phyloP scores from a whole-genome alignment of 2,329 filamentous ascomycete genomes.

The Elsinoe australis region DNA sequence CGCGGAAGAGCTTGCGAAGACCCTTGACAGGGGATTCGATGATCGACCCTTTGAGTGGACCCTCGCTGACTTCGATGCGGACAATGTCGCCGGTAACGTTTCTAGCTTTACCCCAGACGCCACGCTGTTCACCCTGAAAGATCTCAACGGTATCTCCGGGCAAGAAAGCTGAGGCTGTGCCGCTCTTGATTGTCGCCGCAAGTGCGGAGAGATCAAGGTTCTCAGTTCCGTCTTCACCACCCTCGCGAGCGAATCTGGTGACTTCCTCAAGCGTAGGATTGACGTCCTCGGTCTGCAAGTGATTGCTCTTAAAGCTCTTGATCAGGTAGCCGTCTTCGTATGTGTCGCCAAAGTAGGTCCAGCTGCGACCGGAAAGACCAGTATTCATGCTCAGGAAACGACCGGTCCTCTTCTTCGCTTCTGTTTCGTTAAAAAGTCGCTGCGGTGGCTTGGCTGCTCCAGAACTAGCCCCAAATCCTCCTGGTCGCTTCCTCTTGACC shows the following conservation, averaged over 20 bases:
- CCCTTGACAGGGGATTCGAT: conserved; percentile 92
- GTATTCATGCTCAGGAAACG: conserved; percentile 50
- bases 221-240: conserved; percentile 83
- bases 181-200: conserved; percentile 80
- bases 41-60: conserved; percentile 69
- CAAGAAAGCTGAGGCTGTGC: conserved; percentile 73
- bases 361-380: conserved; percentile 57
- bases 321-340: conserved; percentile 90
- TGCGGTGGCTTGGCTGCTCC: conserved; percentile 67
- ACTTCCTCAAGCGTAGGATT: conserved; percentile 92
- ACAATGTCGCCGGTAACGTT: conserved; percentile 89
- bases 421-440: conserved; percentile 83
- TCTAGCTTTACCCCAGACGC: conserved; percentile 75
- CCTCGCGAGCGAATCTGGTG: conserved; percentile 74
- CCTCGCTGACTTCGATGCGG: conserved; percentile 75
- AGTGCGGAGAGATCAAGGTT: conserved; percentile 88
- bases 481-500: conserved; percentile 69
- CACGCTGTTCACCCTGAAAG: conserved; percentile 89
- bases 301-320: conserved; percentile 86
- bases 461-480: conserved; percentile 35
- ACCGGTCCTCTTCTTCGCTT: conserved; percentile 81
- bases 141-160: conserved; percentile 96
- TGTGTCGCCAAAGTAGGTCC: conserved; percentile 78
- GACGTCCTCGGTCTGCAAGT: conserved; percentile 77
- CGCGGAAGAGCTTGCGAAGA: conserved; percentile 81